Conservation (phyloP, 495 filamentous ascomycete species). For the Hypoxylon fuscum region DNA sequence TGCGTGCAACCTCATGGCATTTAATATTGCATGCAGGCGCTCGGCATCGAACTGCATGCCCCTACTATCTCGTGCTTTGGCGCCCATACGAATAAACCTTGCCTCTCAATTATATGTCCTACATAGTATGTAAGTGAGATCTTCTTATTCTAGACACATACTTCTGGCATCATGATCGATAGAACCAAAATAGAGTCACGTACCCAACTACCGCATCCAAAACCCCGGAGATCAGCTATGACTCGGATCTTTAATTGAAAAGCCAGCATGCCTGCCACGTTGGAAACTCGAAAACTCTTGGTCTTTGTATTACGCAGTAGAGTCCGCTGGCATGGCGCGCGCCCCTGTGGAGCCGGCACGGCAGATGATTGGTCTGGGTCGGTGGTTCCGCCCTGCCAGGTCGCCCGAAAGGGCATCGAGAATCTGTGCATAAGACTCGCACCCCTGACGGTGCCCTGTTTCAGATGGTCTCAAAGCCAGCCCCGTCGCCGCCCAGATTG, state of each 20-base stretch:
- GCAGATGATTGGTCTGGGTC: conserved; percentile 35
- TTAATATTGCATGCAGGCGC: conserved; percentile 16
- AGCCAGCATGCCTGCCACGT: neutral
- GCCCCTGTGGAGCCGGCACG: conserved; percentile 19
- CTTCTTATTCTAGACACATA: neutral
- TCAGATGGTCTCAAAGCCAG: conserved; percentile 38
- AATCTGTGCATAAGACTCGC: conserved; percentile 16
- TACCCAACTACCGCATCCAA: neutral
- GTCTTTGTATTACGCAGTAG: conserved; percentile 11
- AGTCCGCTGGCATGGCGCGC: conserved; percentile 8
- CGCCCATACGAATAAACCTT: conserved; percentile 5
- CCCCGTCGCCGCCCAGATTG: conserved; percentile 28
- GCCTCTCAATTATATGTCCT: neutral
- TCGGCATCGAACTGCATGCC: conserved; percentile 6
- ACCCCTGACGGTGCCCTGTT: conserved; percentile 40
- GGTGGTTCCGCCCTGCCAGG: conserved; percentile 4
- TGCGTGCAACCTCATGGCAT: neutral
- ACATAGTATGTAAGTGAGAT: too few species aligned
- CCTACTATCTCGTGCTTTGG: conserved; percentile 5
- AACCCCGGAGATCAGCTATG: conserved; percentile 5
- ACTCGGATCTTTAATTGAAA: conserved; percentile 6
- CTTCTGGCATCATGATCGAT: neutral
- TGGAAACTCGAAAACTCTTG: conserved; percentile 22
- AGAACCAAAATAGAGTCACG: conserved; percentile 19
- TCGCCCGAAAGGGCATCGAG: conserved; percentile 7